A percentile compares a stretch with the other conserved stretches of the same genome.
Conservation (phyloP, 345 rosid species). For the Heritiera fomes region DNA sequence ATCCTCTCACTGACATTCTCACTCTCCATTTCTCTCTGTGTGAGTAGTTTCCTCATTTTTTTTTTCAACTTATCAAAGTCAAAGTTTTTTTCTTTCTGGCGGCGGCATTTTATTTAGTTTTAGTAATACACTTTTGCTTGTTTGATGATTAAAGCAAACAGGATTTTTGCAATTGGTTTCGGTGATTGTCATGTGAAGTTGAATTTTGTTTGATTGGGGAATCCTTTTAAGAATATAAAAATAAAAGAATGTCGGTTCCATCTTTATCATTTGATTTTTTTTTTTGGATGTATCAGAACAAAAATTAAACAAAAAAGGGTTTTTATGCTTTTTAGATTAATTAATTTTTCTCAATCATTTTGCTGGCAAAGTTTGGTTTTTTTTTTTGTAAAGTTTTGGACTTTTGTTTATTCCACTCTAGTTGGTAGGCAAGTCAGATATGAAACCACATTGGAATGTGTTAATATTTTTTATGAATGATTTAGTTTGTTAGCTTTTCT, state of each 20-base stretch:
- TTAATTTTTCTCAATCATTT: not conserved
- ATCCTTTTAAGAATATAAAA: not conserved
- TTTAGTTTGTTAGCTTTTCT: too few species aligned
- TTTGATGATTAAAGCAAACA: conserved; percentile 15
- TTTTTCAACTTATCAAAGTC: too few species aligned
- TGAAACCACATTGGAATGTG: too few species aligned
- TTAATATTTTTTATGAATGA: too few species aligned
- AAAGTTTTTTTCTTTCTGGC: too few species aligned
- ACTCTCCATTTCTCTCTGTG: too few species aligned
- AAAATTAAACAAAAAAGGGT: not conserved
- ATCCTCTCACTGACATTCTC: not conserved
- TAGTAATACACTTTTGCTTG: not conserved
- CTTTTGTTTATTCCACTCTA: too few species aligned
- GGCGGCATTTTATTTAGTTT: conserved; percentile 7
- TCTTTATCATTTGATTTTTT: not conserved
- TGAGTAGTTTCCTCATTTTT: not conserved
- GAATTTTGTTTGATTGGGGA: conserved; percentile 18
- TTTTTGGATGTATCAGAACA: not conserved
- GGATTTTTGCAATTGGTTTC: not conserved
- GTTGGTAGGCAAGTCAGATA: too few species aligned
- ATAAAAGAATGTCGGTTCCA: not conserved
- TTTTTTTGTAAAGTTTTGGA: not conserved
- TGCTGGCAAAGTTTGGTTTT: not conserved
- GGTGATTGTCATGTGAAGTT: conserved; percentile 7
- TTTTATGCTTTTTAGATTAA: not conserved